Evolutionary conservation across 2,329 filamentous ascomycete species (phyloP).

Genomic region (Ascochyta clinopodiicola): DNA sequence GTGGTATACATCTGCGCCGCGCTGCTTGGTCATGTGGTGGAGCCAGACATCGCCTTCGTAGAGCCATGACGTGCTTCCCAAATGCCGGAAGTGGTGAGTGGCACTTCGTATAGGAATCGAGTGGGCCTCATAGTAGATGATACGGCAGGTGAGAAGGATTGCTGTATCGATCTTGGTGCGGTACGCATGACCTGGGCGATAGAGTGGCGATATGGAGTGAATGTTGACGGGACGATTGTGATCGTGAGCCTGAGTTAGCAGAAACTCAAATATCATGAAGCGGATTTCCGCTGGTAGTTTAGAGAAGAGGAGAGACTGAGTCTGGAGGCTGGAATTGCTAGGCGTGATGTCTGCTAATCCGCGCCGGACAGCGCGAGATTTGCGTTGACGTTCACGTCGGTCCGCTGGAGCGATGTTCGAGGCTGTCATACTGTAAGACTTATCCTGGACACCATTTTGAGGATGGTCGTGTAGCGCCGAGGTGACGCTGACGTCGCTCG

Average conservation of each 20-base stretch:
- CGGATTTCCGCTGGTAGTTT: constrained; percentile 35
- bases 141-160: constrained; percentile 49
- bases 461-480: not conserved
- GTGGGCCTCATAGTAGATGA: constrained; percentile 48
- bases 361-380: constrained; percentile 23
- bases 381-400: constrained; percentile 21
- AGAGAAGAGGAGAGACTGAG: constrained; percentile 31
- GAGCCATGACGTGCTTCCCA: constrained; percentile 9
- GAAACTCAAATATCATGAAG: constrained; percentile 22
- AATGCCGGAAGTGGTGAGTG: constrained; percentile 31
- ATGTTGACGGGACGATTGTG: constrained; percentile 8
- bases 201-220: constrained; percentile 18
- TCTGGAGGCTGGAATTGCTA: constrained; percentile 25
- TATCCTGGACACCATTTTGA: not conserved
- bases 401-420: not conserved
- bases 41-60: constrained; percentile 23
- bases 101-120: constrained; percentile 42
- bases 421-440: constrained; percentile 7
- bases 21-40: constrained; percentile 30
- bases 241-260: constrained; percentile 23
- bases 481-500: constrained; percentile 1
- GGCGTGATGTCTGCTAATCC: constrained; percentile 26
- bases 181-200: constrained; percentile 38
- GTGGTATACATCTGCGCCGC: constrained; percentile 29
- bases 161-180: constrained; percentile 33